phyloP scores from a whole-genome alignment of 2,329 filamentous ascomycete genomes.

The Rhexocercosporidium sp. region DNA sequence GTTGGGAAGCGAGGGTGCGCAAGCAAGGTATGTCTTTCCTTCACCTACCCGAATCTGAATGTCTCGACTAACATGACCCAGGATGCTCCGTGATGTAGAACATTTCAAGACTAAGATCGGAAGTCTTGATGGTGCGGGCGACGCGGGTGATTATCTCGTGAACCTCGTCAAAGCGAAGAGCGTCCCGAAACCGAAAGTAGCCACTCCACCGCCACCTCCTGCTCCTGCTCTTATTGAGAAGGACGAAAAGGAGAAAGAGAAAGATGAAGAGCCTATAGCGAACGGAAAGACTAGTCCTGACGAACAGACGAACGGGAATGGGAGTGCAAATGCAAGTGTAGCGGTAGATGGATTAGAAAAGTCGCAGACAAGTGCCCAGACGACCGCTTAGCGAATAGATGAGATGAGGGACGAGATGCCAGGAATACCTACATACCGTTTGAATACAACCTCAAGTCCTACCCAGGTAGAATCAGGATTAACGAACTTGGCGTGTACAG shows the following conservation, averaged over 20 bases:
- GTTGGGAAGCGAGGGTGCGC: constrained; percentile 63
- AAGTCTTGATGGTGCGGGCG: constrained; percentile 69
- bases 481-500: too few species aligned
- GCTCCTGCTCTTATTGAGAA: background rate
- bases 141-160: constrained; percentile 72
- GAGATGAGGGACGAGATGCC: background rate
- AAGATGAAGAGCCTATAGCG: background rate
- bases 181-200: constrained; percentile 22
- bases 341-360: background rate
- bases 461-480: too few species aligned
- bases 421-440: too few species aligned
- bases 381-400: background rate
- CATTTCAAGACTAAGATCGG: constrained; percentile 65
- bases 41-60: background rate
- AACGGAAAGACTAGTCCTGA: constrained; percentile 14
- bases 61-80: constrained; percentile 39
- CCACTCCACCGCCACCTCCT: background rate
- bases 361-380: constrained; percentile 2
- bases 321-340: background rate
- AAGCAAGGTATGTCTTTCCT: constrained; percentile 57
- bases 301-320: constrained; percentile 3
- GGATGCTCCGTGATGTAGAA: constrained; percentile 67
- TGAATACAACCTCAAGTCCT: too few species aligned
- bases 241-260: background rate
- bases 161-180: constrained; percentile 65